phyloP scores from a whole-genome alignment of 768 basidiomycete genomes.

The Russula sp. region DNA sequence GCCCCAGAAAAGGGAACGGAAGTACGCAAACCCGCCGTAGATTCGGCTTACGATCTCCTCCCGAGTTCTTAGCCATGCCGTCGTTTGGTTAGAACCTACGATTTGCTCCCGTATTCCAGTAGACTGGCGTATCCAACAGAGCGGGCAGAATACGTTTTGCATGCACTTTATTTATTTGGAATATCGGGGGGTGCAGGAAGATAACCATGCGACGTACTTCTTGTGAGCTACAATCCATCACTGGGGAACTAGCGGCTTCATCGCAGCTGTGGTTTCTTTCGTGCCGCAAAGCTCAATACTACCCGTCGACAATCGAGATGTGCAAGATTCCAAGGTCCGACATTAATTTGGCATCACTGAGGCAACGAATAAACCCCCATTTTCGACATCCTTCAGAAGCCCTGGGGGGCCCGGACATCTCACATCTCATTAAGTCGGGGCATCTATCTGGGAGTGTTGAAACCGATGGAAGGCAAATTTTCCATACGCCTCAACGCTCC shows the following conservation, averaged over 20 bases:
- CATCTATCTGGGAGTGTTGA: background rate
- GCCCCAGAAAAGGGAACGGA: conserved; percentile 15
- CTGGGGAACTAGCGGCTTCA: background rate
- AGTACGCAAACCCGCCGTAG: background rate
- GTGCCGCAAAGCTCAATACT: background rate
- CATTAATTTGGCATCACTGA: background rate
- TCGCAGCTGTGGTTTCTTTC: background rate
- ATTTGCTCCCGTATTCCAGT: background rate
- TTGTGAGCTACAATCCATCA: background rate
- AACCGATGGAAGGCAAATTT: background rate
- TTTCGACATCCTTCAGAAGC: background rate
- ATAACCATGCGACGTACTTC: too few species aligned
- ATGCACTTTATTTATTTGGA: background rate
- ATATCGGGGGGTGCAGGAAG: too few species aligned
- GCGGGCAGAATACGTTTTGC: background rate
- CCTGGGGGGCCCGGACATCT: background rate
- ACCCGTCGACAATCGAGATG: background rate
- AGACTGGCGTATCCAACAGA: background rate
- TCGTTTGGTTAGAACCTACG: background rate
- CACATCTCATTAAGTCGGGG: background rate
- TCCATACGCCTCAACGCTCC: too few species aligned
- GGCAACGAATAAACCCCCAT: background rate
- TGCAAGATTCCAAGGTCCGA: background rate
- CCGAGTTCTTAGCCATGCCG: background rate
- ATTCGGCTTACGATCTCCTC: conserved; percentile 13